Conservation (phyloP, 2,329 filamentous ascomycete genomes). For the Fusarium bactridioides region DNA sequence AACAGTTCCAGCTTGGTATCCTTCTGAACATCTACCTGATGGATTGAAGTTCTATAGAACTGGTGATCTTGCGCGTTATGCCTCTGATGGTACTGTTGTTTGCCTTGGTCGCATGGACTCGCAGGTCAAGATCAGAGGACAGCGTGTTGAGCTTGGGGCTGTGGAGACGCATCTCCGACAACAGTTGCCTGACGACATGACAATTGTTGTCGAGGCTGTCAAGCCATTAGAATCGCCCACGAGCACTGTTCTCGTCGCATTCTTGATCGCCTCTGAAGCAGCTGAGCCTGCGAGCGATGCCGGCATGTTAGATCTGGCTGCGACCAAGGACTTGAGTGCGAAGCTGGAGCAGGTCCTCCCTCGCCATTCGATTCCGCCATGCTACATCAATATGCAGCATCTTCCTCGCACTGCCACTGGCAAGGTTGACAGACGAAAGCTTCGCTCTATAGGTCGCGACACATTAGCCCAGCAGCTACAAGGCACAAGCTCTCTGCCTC, state of each 20-base stretch:
- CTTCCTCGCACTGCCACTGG: slow-evolving; percentile 3
- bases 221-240: not conserved
- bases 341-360: not conserved
- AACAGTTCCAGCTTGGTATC: not conserved
- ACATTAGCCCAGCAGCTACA: fast-evolving
- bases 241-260: not conserved
- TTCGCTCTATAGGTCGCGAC: not conserved
- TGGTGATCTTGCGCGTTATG: slow-evolving; percentile 56
- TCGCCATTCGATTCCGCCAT: not conserved
- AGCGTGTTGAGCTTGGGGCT: slow-evolving; percentile 54
- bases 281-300: fast-evolving
- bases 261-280: not conserved
- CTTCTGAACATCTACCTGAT: fast-evolving
- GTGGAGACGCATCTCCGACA: not conserved
- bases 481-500: fast-evolving
- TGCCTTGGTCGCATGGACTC: slow-evolving; percentile 63
- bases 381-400: not conserved
- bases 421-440: not conserved
- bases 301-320: not conserved
- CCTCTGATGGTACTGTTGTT: slow-evolving; percentile 50
- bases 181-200: not conserved
- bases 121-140: slow-evolving; percentile 67
- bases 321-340: not conserved
- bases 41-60: slow-evolving; percentile 52
- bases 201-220: not conserved